phyloP scores from a whole-genome alignment of 768 basidiomycete species.

The Clavaria fumosa region DNA sequence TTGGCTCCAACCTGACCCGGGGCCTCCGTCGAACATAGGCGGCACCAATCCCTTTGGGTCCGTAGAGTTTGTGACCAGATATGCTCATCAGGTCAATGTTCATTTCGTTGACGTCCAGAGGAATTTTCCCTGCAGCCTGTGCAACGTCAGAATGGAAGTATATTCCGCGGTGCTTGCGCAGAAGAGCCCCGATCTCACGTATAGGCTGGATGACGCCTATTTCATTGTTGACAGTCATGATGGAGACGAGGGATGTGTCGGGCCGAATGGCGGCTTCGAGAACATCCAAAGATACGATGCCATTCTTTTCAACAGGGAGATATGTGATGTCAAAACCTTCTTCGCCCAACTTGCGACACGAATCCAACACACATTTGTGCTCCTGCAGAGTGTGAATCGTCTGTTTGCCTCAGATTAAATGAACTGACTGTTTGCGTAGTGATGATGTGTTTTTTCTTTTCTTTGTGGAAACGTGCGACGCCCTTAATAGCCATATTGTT shows the following conservation, averaged over 20 bases:
- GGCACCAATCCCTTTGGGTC: slow-evolving; percentile 92
- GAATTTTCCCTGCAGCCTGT: slow-evolving; percentile 86
- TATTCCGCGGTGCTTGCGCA: slow-evolving; percentile 77
- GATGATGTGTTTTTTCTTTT: slow-evolving; percentile 86
- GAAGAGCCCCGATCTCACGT: slow-evolving; percentile 80
- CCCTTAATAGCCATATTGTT: slow-evolving; percentile 99
- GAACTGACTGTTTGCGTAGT: slow-evolving; percentile 78
- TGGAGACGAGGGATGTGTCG: slow-evolving; percentile 85
- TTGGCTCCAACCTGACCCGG: slow-evolving; percentile 85
- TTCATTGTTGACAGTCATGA: slow-evolving; percentile 99
- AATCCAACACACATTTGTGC: slow-evolving; percentile 98
- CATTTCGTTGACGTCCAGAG: slow-evolving; percentile 86
- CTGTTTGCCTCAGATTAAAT: not conserved
- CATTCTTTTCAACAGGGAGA: slow-evolving; percentile 82
- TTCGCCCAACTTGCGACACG: slow-evolving; percentile 86
- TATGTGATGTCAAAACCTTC: slow-evolving; percentile 98
- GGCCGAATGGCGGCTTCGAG: slow-evolving; percentile 84
- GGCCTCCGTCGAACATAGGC: slow-evolving; percentile 89
- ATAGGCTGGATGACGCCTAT: slow-evolving; percentile 97
- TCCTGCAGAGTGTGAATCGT: slow-evolving; percentile 36
- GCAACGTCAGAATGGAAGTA: slow-evolving; percentile 98
- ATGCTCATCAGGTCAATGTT: slow-evolving; percentile 94
- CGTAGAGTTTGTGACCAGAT: slow-evolving; percentile 95
- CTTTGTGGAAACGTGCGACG: slow-evolving; percentile 87
- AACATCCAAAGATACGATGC: slow-evolving; percentile 60